Evolutionary conservation across 1,139 yeast species (phyloP), one percentile per base, ranked within the genome.

Genomic region (Saccharomyces pastorianus): DNA sequence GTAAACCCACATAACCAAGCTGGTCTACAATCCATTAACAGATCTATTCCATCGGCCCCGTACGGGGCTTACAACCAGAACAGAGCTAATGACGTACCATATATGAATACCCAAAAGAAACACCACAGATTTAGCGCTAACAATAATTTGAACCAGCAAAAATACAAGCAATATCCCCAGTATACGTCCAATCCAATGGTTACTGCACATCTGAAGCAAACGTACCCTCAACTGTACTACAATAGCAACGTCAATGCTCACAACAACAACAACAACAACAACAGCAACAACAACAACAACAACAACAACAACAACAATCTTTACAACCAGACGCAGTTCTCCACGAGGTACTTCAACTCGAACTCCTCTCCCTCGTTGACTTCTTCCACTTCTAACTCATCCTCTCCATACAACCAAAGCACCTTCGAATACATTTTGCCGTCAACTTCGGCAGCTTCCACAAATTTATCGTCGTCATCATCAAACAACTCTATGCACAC

Each of bases 141-240:
- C 44, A 20, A 38, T 20, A 54, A 48, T 17, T 46, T 34, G 26
- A 55, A 54, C 44, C 53, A 49, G 23, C 54, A 55, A 29, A 49
- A 29, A 13, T 47, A 26, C n/a, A 28, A 51, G 47, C 29, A 41
- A 28, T 4, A 53, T 20, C 17, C 29, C 25, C 34, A 41, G 27
- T 46, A 53, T 17, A 32, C 51, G n/a, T 51, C 53, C 25, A 55
- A 53, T 48, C 49, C 58, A 3, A 52, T 49, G 26, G 53, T 59
- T 23, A 51, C 64, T 7, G 56, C 58, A 20, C 64, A 62, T 38
- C 58, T 63, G 47, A 65, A 62, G 42, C 63, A 62, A 44, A 56
- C 62, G 0, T 63, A 64, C 46, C 63, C 68, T 3, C 67, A 64
- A 50, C 46, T 63, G 53, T 59, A 61, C 47, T 61, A 60, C 52